Evolutionary conservation across 352 stramenopile species (phyloP).

Genomic region (Pythium aquatile): DNA sequence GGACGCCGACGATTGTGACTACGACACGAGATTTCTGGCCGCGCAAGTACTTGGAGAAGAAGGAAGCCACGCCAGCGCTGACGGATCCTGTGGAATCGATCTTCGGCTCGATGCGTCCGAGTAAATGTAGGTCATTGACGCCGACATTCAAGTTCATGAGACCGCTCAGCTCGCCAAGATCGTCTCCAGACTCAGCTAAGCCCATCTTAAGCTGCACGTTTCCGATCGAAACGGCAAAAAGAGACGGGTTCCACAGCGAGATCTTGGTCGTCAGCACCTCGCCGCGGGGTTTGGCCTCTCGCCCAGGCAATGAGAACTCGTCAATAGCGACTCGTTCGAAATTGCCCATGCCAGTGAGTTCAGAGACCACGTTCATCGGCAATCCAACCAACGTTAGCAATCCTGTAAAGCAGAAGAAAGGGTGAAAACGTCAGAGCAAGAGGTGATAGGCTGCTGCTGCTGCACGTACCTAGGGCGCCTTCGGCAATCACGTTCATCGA

Average conservation of each 20-base stretch:
- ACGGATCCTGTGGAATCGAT: slow-evolving; percentile 42
- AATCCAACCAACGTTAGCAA: slow-evolving; percentile 45
- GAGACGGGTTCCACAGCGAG: slow-evolving; percentile 65
- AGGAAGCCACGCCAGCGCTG: slow-evolving; percentile 45
- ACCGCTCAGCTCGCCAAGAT: slow-evolving; percentile 44
- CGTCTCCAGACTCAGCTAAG: slow-evolving; percentile 28
- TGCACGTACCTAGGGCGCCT: slow-evolving; percentile 54
- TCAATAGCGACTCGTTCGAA: slow-evolving; percentile 61
- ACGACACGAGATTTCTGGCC: slow-evolving; percentile 51
- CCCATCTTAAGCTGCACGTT: slow-evolving; percentile 44
- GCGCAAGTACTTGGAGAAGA: slow-evolving; percentile 72
- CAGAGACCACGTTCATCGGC: slow-evolving; percentile 42
- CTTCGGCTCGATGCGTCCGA: slow-evolving; percentile 46
- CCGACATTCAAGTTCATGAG: slow-evolving; percentile 55
- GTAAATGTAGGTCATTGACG: slow-evolving; percentile 48
- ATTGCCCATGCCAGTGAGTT: slow-evolving; percentile 60
- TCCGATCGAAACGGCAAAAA: slow-evolving; percentile 69
- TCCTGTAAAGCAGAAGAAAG: slow-evolving; percentile 32
- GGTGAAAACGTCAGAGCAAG: slow-evolving; percentile 5
- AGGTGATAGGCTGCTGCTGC: not conserved
- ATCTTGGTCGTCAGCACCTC: slow-evolving; percentile 63
- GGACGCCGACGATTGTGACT: slow-evolving; percentile 46
- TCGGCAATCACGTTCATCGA: slow-evolving; percentile 57
- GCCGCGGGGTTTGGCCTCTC: slow-evolving; percentile 31
- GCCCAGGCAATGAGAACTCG: slow-evolving; percentile 56